Conservation (phyloP, 2,329 filamentous ascomycete species). For the Alternaria metachromatica region DNA sequence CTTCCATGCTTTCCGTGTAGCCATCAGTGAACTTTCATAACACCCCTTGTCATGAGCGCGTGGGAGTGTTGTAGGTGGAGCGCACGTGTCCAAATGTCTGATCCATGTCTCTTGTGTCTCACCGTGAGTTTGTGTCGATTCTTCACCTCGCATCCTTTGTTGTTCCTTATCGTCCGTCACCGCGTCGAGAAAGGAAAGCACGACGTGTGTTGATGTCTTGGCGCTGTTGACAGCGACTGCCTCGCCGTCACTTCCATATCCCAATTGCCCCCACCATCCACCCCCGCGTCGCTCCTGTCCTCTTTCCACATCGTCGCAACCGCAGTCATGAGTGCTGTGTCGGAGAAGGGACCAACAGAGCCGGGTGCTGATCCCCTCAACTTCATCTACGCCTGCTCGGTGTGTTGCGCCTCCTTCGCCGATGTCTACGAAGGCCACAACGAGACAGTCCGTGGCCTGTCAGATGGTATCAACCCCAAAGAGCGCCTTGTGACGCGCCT, state of each 20-base stretch:
- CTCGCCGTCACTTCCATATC: neutral
- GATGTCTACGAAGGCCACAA: slow-evolving; percentile 53
- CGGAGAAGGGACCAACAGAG: slow-evolving; percentile 15
- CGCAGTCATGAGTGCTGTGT: slow-evolving; percentile 18
- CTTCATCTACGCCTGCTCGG: slow-evolving; percentile 57
- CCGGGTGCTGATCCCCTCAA: slow-evolving; percentile 49
- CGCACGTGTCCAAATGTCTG: neutral
- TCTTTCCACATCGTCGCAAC: neutral
- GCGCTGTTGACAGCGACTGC: slow-evolving; percentile 24
- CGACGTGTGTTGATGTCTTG: slow-evolving; percentile 20
- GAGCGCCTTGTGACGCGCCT: slow-evolving; percentile 53
- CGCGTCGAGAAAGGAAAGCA: slow-evolving; percentile 7
- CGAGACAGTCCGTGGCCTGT: slow-evolving; percentile 47
- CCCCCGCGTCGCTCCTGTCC: neutral
- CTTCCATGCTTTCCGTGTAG: slow-evolving; percentile 9
- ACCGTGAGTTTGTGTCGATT: neutral
- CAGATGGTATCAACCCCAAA: slow-evolving; percentile 44
- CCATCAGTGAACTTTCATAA: neutral
- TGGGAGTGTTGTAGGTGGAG: neutral
- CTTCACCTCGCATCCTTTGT: neutral
- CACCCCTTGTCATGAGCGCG: neutral
- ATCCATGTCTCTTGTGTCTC: neutral
- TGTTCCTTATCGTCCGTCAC: neutral
- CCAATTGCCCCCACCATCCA: slow-evolving; percentile 4
- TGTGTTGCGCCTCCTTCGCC: slow-evolving; percentile 55